Base-by-base conservation (phyloP, 176 grass and related monocot genomes). In the Stipa capillata region DNA sequence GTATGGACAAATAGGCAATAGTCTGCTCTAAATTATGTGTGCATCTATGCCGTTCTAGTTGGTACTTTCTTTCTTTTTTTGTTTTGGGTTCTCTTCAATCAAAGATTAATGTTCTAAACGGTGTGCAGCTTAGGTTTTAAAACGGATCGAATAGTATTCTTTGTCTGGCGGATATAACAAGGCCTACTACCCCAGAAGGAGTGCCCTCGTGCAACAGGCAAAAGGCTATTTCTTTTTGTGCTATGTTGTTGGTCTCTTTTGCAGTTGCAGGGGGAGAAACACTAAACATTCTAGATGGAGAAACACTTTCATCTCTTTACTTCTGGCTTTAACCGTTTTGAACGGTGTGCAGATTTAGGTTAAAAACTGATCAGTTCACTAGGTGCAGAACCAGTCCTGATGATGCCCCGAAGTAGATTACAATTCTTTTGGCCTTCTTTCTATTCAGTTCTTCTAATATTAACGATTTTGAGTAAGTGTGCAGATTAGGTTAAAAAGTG, bases 111-210 rank as follows among this genome's bases (percentile, higher is more conserved):
- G 43, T 59, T 89, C 82, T 87, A 81, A 84, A 89, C 79, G 81
- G 87, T 89, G 76, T 89, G 87, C 87, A 89, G 87, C 69, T 84
- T 89, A 89, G 76, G 87, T 89, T 84, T 82, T 73, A 40, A 73
- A 89, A 84, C 5, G 69, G 80, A 84, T 60, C 69, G 20, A 84
- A 69, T 74, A 88, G 63, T 84, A 88, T 79, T 82, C 80, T 84
- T 84, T 88, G 60, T 88, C 52, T 51, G 74, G 52, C 50, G 75
- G 75, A 88, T 58, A 79, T 60, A 74, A 60, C 81, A 67, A 84
- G 81, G 76, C 81, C 69, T 88, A 50, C 86, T 79, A 69, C 87
- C 27, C 70, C 41, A 28, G 80, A 79, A 83, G 86, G 69, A 88
- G 73, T 75, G 34, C 69, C 49, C 68, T 84, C 71, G 59, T 79